These are phyloP conservation scores for Cordyceps javanica DNA, from an alignment of 2,329 filamentous ascomycete species.

Conservation along the genomic window DNA sequence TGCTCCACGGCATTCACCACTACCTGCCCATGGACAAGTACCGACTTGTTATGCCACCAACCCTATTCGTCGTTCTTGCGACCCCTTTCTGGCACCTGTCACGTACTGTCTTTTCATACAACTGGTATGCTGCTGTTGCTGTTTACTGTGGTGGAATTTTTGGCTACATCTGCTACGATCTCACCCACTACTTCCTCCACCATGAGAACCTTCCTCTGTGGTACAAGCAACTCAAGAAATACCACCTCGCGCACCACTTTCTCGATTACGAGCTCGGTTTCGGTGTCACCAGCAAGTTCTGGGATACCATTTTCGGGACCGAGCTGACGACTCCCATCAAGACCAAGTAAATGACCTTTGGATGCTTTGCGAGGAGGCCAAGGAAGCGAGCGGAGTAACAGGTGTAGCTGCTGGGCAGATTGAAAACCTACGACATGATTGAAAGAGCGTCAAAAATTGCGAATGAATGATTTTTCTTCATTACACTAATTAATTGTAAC, in stretches of 20 bases:
- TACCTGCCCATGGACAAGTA: slow-evolving; percentile 99
- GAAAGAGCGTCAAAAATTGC: slow-evolving; percentile 1
- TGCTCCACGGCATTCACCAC: slow-evolving; percentile 95
- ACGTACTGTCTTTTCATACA: slow-evolving; percentile 71
- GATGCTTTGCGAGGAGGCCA: neutral
- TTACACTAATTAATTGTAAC: neutral
- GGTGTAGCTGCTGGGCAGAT: slow-evolving; percentile 8
- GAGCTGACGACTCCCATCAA: slow-evolving; percentile 51
- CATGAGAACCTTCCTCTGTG: slow-evolving; percentile 86
- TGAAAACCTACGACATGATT: neutral
- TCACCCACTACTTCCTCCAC: slow-evolving; percentile 98
- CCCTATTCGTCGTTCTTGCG: slow-evolving; percentile 77
- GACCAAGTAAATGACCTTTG: slow-evolving; percentile 22
- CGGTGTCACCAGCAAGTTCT: slow-evolving; percentile 92
- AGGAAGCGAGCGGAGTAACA: neutral
- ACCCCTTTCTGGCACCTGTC: slow-evolving; percentile 90
- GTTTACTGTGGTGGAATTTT: slow-evolving; percentile 89
- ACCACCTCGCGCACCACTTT: slow-evolving; percentile 95
- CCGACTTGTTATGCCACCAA: slow-evolving; percentile 92
- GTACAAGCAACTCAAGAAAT: slow-evolving; percentile 93
- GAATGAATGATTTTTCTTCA: neutral
- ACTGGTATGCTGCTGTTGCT: slow-evolving; percentile 74
- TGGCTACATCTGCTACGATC: slow-evolving; percentile 91
- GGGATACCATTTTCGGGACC: slow-evolving; percentile 89
- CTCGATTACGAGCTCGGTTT: slow-evolving; percentile 97